Evolutionary conservation across 108 stramenopile species (phyloP).

Genomic region (Stephanodiscus minutulus): DNA sequence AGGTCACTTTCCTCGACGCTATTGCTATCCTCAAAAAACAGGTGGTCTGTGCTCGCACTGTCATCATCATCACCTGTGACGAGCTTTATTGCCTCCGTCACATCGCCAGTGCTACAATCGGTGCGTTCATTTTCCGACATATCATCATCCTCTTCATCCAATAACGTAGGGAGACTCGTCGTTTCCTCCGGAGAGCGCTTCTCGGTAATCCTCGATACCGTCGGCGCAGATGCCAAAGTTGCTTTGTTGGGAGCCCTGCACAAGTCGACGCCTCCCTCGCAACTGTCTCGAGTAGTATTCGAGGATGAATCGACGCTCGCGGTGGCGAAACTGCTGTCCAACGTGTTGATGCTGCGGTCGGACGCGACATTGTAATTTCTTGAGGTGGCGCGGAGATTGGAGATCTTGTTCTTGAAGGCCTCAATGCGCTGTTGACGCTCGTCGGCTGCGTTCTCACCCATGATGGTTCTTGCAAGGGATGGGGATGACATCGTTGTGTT

Average conservation of each 20-base stretch:
- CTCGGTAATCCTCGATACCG: not conserved
- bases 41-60: not conserved
- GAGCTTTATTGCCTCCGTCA: not conserved
- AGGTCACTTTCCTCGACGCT: not conserved
- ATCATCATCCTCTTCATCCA: constrained; percentile 1
- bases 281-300: not conserved
- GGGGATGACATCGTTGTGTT: constrained; percentile 13
- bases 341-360: constrained; percentile 27
- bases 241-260: not conserved
- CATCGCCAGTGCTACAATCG: not conserved
- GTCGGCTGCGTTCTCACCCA: not conserved
- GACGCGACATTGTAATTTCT: constrained; percentile 15
- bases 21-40: not conserved
- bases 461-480: not conserved
- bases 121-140: not conserved
- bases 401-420: constrained; percentile 24
- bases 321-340: constrained; percentile 16
- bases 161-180: not conserved
- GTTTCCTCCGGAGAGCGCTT: constrained; percentile 8
- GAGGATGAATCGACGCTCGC: constrained; percentile 4
- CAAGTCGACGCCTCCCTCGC: not conserved
- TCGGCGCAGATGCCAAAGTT: not conserved
- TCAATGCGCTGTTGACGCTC: constrained; percentile 28
- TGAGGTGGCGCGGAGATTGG: constrained; percentile 32
- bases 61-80: not conserved